phyloP scores from a whole-genome alignment of 1,284 basidiomycete species.

The Coniferiporia sulphurascens region DNA sequence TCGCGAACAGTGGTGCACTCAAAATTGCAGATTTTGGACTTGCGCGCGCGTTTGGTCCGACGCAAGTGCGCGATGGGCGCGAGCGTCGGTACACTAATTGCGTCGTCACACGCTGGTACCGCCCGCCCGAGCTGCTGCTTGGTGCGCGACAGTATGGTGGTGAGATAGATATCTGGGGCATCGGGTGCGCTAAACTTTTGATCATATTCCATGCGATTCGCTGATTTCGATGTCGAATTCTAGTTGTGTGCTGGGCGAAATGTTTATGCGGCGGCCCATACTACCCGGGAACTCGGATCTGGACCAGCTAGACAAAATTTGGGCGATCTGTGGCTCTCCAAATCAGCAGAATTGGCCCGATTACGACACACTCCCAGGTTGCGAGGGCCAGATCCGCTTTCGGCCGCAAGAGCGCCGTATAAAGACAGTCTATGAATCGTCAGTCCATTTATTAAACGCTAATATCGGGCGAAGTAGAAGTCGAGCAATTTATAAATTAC shows the following conservation, averaged over 20 bases:
- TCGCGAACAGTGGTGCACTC: slow-evolving; percentile 78
- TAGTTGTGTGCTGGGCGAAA: slow-evolving; percentile 87
- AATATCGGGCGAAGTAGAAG: slow-evolving; percentile 13
- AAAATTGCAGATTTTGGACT: slow-evolving; percentile 97
- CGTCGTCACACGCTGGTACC: slow-evolving; percentile 99
- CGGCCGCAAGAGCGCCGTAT: slow-evolving; percentile 41
- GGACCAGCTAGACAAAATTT: slow-evolving; percentile 89
- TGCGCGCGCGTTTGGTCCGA: slow-evolving; percentile 70
- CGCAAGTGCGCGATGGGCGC: slow-evolving; percentile 34
- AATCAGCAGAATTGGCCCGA: slow-evolving; percentile 82
- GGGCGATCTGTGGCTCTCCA: slow-evolving; percentile 83
- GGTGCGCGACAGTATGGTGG: slow-evolving; percentile 89
- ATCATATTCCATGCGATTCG: not conserved
- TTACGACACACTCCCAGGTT: slow-evolving; percentile 73
- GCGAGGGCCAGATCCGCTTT: slow-evolving; percentile 71
- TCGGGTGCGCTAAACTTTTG: slow-evolving; percentile 59
- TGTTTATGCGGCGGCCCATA: slow-evolving; percentile 88
- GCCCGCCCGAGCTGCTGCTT: slow-evolving; percentile 91
- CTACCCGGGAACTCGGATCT: slow-evolving; percentile 85
- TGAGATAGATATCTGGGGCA: slow-evolving; percentile 98
- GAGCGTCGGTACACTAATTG: slow-evolving; percentile 90
- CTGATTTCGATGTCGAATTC: slow-evolving; percentile 27
- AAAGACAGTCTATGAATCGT: slow-evolving; percentile 57
- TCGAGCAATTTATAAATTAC: slow-evolving; percentile 7
- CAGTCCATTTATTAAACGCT: slow-evolving; percentile 21